A percentile compares a stretch with the other conserved stretches of the same genome.
These are phyloP conservation scores for Spathaspora boniae DNA, from an alignment of 805 yeast species.

Conservation along the genomic window DNA sequence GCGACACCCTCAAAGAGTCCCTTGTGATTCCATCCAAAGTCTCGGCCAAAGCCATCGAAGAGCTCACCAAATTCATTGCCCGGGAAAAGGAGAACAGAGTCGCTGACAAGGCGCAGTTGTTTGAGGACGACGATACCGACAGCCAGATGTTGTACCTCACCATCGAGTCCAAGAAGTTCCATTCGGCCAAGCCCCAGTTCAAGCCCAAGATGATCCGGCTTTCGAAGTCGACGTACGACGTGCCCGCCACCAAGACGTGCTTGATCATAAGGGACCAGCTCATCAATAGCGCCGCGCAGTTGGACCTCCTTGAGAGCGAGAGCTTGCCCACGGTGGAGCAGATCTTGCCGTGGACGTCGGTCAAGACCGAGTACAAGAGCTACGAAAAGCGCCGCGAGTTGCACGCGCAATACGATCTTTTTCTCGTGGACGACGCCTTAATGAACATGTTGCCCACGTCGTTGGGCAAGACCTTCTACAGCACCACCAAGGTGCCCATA, in stretches of 20 bases:
- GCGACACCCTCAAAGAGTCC: slow-evolving; percentile 1
- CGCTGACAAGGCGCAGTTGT: slow-evolving; percentile 45
- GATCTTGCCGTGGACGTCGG: slow-evolving; percentile 67
- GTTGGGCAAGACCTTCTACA: slow-evolving; percentile 76
- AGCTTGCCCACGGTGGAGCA: slow-evolving; percentile 44
- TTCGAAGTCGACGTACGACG: slow-evolving; percentile 42
- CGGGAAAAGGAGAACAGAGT: slow-evolving; percentile 32
- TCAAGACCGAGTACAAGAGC: slow-evolving; percentile 83
- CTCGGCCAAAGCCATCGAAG: slow-evolving; percentile 52
- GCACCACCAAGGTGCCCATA: slow-evolving; percentile 54
- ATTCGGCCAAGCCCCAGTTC: slow-evolving; percentile 54
- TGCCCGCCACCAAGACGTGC: slow-evolving; percentile 50
- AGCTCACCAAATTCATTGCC: slow-evolving; percentile 59
- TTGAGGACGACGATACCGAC: slow-evolving; percentile 49
- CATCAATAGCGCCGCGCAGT: slow-evolving; percentile 40
- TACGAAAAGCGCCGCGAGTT: slow-evolving; percentile 84
- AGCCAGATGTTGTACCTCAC: slow-evolving; percentile 56
- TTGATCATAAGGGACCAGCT: slow-evolving; percentile 64
- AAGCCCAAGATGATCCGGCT: slow-evolving; percentile 52
- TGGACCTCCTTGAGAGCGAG: slow-evolving; percentile 45
- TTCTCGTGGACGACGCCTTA: slow-evolving; percentile 81
- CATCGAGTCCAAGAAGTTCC: slow-evolving; percentile 62
- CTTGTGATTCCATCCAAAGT: slow-evolving; percentile 19
- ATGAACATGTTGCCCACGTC: slow-evolving; percentile 77
- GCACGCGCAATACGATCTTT: slow-evolving; percentile 62